phyloP scores from a whole-genome alignment of 2,329 filamentous ascomycete species.

The Huntiella decipiens region DNA sequence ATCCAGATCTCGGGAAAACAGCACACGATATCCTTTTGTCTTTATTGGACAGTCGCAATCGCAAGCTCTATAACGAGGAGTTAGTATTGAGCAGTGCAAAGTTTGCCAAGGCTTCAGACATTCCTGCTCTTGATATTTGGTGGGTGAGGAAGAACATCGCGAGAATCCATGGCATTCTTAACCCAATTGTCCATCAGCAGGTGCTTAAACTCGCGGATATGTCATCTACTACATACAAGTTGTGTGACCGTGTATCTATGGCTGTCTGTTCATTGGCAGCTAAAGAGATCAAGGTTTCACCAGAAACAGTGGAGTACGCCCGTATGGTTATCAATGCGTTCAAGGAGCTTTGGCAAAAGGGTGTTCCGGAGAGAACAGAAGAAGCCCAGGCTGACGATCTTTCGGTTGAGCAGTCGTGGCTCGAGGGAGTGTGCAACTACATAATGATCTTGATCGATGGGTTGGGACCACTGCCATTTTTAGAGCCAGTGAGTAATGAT shows the following conservation, averaged over 20 bases:
- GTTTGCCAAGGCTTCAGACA: constrained; percentile 44
- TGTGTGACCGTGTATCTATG: constrained; percentile 3
- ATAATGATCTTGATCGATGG: constrained; percentile 28
- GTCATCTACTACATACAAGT: constrained; percentile 25
- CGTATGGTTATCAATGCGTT: constrained; percentile 8
- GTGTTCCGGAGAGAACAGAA: constrained; percentile 33
- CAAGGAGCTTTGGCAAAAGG: constrained; percentile 17
- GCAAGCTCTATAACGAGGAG: constrained; percentile 54
- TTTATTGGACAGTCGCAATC: constrained; percentile 43
- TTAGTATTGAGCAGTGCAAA: constrained; percentile 43
- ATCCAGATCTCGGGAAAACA: constrained; percentile 25
- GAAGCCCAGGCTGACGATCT: constrained; percentile 21
- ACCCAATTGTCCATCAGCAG: constrained; percentile 38
- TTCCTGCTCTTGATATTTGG: constrained; percentile 67
- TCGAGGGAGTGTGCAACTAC: constrained; percentile 34
- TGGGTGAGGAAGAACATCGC: constrained; percentile 63
- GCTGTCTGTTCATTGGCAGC: constrained; percentile 7
- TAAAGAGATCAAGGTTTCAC: constrained; percentile 79
- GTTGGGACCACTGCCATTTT: constrained; percentile 42
- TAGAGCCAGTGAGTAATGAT: constrained; percentile 37
- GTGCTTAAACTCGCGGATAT: constrained; percentile 44
- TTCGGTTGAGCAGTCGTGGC: constrained; percentile 23
- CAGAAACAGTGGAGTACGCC: constrained; percentile 65
- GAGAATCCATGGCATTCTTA: constrained; percentile 43
- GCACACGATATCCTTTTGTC: constrained; percentile 47